Base-by-base conservation (phyloP, 768 basidiomycete species). In the Lentinula sp. region DNA sequence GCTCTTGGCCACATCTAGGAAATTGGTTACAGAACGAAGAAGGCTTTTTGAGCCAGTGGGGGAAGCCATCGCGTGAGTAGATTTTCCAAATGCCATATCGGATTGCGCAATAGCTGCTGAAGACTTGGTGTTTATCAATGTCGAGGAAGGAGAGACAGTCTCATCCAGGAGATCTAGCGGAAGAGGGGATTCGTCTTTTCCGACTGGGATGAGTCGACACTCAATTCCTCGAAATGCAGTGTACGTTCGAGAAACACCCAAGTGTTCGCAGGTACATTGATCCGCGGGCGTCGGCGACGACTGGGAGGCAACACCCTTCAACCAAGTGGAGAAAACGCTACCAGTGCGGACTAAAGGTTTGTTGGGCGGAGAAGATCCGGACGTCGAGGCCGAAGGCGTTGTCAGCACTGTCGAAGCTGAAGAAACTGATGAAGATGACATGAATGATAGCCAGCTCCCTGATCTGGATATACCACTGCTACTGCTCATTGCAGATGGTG, bases 1-100 rank as follows among this genome's bases (percentile, higher is more conserved):
- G 10, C 79, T 79, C 61, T 78, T 79, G 6, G 85, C 86, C 0
- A 81, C 72, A 66, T 79, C 80, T 45, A 86, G 70, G 12, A 59
- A 46, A 36, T 50, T 45, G 32, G 57, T 16, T 46, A 59, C 18
- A 4, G 57, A 59, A 50, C 45, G 45, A 10, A 50, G n/a, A 33
- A 59, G 45, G 18, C 18, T 18, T 12, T 28, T 59, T 13, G 48
- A n/a, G 3, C 43, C n/a, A 36, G 36, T 6, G 15, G 55, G 28
- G 12, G 37, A 57, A 37, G 57, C 50, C 50, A 48, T 15, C 28
- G 13, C 4, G 2, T 36, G 20, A 20, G 8, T 39, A 6, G 18
- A 32, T 8, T 45, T 18, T 16, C 15, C 7, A 9, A 20, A 9
- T 20, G 46, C 9, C 46, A 16, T 48, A 6, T 9, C 10, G 9